Evolutionary conservation across 2,329 filamentous ascomycete species (phyloP).

Genomic region (Fusarium sp.): DNA sequence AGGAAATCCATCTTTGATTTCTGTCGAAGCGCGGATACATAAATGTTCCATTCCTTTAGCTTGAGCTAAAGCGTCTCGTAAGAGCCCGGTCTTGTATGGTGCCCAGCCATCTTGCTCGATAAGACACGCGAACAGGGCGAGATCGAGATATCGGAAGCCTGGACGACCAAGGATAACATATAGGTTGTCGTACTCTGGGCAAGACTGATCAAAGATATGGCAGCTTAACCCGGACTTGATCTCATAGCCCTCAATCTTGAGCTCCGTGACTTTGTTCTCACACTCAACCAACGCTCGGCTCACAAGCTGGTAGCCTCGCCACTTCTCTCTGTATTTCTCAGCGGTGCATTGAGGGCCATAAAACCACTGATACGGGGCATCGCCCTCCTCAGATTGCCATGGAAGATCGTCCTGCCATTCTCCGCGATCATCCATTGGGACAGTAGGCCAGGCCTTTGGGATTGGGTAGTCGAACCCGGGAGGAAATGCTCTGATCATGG

Average conservation of each 20-base stretch:
- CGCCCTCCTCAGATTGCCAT: neutral
- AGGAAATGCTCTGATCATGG: conserved; percentile 1
- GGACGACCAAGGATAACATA: too few relatives aligned
- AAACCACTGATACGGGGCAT: neutral
- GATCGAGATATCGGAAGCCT: neutral
- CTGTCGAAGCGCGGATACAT: neutral
- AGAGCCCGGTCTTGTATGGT: neutral
- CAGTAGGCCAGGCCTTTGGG: neutral
- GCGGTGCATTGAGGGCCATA: neutral
- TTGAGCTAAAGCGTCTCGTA: neutral
- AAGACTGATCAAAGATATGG: neutral
- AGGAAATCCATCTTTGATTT: fast-evolving
- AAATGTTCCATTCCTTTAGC: neutral
- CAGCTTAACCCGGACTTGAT: neutral
- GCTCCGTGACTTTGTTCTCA: neutral
- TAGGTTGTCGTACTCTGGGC: neutral
- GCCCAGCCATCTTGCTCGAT: neutral
- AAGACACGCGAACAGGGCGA: neutral
- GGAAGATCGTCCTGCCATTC: neutral
- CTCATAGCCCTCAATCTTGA: neutral
- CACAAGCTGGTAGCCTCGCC: neutral
- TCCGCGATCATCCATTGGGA: neutral
- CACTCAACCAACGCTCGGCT: neutral
- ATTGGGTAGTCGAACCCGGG: neutral
- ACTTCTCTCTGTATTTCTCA: neutral